Base-by-base conservation (phyloP, 148 eudicot genomes). In the Chenopodium formosanum region DNA sequence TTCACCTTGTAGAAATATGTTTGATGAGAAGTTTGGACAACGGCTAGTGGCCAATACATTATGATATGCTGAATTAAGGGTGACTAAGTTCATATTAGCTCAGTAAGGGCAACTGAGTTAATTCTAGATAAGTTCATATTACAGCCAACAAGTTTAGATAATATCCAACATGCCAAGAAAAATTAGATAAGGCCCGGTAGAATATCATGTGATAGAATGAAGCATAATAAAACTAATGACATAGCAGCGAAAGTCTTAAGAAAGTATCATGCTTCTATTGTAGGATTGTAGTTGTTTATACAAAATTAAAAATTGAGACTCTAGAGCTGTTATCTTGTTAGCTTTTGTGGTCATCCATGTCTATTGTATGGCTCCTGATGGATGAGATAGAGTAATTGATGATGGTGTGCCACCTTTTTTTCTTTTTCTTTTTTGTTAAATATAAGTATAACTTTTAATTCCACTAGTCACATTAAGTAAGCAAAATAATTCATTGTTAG, bases 301-400 rank as follows among this genome's bases (percentile, higher is more conserved):
- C 16, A 3, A 67, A 67, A 56, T 56, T 56, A 2, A 5, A 56
- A 14, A 11, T 11, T 67, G 34, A 67, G 37, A 56, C 62, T 50
- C 53, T 67, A 29, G 50, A 40, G 62, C 62, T 56, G 62, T 52
- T 17, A 71, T 7, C 7, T 71, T 22, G 14, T 71, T 40, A 44
- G 75, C 75, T 71, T 71, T 22, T 62, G 66, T 69, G 72, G 20
- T 69, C 44, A 69, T 69, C 40, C 2, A 32, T 31, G 70, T 32
- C 34, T 32, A 16, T 69, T 32, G 46, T 32, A 4, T 7, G 20
- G 16, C 44, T 32, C 72, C 46, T 69, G 1, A 14, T 13, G 20
- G 19, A 31, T 69, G 46, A 31, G 46, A 32, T 69, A n/a, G 72
- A 69, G 72, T 22, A 31, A 7, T 14, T 32, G 34, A 14, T 56